These are phyloP conservation scores for Petunia hybrid DNA, from an alignment of 305 asterid species.

Conservation along the genomic window DNA sequence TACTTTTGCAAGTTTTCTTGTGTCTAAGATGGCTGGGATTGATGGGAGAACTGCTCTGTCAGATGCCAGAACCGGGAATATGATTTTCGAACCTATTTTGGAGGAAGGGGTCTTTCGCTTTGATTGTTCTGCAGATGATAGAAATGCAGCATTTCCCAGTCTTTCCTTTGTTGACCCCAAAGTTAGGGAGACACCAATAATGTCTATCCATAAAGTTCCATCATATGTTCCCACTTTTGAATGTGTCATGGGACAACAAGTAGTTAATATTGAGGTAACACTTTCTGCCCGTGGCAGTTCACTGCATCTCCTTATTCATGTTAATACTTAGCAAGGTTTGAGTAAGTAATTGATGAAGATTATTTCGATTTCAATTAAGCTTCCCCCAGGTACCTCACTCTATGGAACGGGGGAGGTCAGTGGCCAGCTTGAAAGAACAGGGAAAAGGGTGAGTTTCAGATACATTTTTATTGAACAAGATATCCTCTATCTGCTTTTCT, in stretches of 20 bases:
- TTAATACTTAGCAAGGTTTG: not conserved
- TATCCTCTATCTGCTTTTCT: slow-evolving; percentile 20
- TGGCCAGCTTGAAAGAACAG: slow-evolving; percentile 96
- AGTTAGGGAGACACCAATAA: slow-evolving; percentile 76
- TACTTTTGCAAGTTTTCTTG: slow-evolving; percentile 42
- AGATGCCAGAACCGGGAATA: slow-evolving; percentile 59
- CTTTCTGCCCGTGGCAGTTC: not conserved
- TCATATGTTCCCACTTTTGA: slow-evolving; percentile 71
- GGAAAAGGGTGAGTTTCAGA: slow-evolving; percentile 77
- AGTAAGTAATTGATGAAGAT: slow-evolving; percentile 28
- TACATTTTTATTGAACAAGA: not conserved
- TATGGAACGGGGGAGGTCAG: slow-evolving; percentile 99
- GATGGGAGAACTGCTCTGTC: slow-evolving; percentile 47
- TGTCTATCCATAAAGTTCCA: slow-evolving; percentile 53
- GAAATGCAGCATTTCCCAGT: slow-evolving; percentile 83
- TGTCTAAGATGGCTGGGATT: slow-evolving; percentile 64
- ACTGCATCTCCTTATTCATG: not conserved
- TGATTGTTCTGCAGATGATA: slow-evolving; percentile 83
- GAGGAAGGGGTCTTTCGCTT: slow-evolving; percentile 94
- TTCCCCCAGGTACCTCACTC: slow-evolving; percentile 85
- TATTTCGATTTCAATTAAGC: slow-evolving; percentile 51
- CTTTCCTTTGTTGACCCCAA: slow-evolving; percentile 67
- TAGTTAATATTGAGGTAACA: slow-evolving; percentile 73
- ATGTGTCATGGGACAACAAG: slow-evolving; percentile 67
- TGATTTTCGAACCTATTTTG: slow-evolving; percentile 84